Base-by-base conservation (phyloP, 768 basidiomycete genomes). In the Calocybe indica region DNA sequence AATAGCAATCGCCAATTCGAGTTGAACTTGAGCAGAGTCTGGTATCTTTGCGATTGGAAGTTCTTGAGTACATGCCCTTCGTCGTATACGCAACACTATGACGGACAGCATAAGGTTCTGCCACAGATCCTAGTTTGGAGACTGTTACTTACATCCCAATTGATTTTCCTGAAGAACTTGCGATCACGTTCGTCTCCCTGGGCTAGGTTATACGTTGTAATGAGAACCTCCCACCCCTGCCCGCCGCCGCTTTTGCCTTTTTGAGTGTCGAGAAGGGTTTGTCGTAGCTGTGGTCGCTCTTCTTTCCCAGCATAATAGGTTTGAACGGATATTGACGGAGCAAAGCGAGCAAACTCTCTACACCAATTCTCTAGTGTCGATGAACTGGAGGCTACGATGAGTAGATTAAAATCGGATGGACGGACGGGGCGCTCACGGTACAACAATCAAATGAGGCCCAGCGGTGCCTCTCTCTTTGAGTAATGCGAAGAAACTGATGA, bases 321-420 rank as follows among this genome's bases (percentile, higher is more conserved):
- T 60, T 88, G 85, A 5, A 97, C 80, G 12, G 80, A 74, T 61
- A 99, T 85, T 5, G 76, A 75, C 5, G 93, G 93, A 2, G 88
- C 88, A 58, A 99, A 99, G 32, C 83, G 82, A 22, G 82, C 79
- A 60, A 99, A 98, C 67, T 99, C 96, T 55, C 96, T 80, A 64
- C 92, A 88, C 96, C 96, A 99, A 59, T 99, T 99, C 65, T 99
- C 96, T 22, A 98, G 71, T 0, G 94, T 97, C 3, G 95, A 98
- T 3, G 95, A 92, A 30, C 92, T 94, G 52, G 7, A 47, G 8
- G 37, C 6, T 36, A 9, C 9, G 45, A 37, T 22, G 40, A 12
- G 38, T 43, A 49, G 42, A 49, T 42, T 46, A 50, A 48, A 51
- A 48, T 45, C 13, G 36, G 35, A 32, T 37, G 37, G 15, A 15